phyloP scores from a whole-genome alignment of 768 basidiomycete genomes.

The Leccinum obscurum region DNA sequence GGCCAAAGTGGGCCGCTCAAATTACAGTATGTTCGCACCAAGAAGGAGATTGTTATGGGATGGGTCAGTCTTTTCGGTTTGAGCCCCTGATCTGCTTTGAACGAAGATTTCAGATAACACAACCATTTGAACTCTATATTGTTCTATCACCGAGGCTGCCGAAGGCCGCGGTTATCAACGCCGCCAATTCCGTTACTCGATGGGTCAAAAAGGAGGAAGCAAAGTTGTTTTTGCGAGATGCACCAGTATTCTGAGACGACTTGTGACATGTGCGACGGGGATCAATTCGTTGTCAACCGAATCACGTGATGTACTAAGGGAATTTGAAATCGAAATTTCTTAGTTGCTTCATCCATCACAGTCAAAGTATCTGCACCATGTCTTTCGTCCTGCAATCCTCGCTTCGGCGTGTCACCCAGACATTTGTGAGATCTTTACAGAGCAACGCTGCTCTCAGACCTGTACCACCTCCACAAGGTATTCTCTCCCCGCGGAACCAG shows the following conservation, averaged over 20 bases:
- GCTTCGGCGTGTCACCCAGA: conserved; percentile 18
- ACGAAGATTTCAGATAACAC: conserved; percentile 66
- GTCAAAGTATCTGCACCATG: conserved; percentile 15
- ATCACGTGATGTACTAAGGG: conserved; percentile 23
- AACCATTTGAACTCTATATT: conserved; percentile 90
- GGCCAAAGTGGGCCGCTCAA: conserved; percentile 80
- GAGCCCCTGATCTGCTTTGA: not conserved
- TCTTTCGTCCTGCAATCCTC: conserved; percentile 21
- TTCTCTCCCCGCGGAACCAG: not conserved
- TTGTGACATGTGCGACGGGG: not conserved
- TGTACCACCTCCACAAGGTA: conserved; percentile 28
- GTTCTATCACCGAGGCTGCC: conserved; percentile 79
- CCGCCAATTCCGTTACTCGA: conserved; percentile 84
- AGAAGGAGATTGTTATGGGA: conserved; percentile 87
- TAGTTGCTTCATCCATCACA: not conserved
- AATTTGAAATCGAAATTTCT: conserved; percentile 11
- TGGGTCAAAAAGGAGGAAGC: conserved; percentile 93
- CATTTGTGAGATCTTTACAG: conserved; percentile 30
- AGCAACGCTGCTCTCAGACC: conserved; percentile 29
- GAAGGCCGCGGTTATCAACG: conserved; percentile 83
- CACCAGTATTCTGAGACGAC: conserved; percentile 75
- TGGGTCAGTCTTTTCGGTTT: conserved; percentile 64
- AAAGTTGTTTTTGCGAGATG: conserved; percentile 79
- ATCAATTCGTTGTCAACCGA: not conserved
- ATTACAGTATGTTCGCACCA: conserved; percentile 83